phyloP scores from a whole-genome alignment of 345 rosid genomes.

The Hirschfeldia incana region DNA sequence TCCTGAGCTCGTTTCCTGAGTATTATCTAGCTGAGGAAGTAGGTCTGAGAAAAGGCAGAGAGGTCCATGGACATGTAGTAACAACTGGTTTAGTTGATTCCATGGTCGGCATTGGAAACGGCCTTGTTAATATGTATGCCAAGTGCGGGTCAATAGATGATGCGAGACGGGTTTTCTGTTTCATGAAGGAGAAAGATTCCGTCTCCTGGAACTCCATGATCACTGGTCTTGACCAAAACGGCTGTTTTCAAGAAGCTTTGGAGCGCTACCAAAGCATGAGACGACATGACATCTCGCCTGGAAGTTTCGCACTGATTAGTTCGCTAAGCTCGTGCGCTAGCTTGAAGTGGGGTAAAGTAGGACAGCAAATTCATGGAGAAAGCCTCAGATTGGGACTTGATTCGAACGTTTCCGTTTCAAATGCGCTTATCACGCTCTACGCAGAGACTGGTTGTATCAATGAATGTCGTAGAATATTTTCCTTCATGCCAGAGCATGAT shows the following conservation, averaged over 20 bases:
- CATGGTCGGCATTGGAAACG: conserved; percentile 69
- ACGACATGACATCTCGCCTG: conserved; percentile 53
- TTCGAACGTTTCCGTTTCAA: conserved; percentile 81
- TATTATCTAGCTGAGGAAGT: conserved; percentile 53
- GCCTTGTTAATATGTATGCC: conserved; percentile 86
- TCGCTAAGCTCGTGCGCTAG: conserved; percentile 86
- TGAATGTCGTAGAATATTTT: conserved; percentile 59
- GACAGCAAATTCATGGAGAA: conserved; percentile 71
- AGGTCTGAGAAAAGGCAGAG: conserved; percentile 75
- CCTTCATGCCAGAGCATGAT: conserved; percentile 67
- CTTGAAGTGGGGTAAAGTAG: conserved; percentile 59
- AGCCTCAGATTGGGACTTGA: conserved; percentile 72
- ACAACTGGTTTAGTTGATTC: conserved; percentile 53
- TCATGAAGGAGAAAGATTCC: conserved; percentile 65
- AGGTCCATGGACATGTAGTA: conserved; percentile 72
- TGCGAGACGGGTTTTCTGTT: conserved; percentile 58
- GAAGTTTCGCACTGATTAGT: conserved; percentile 71
- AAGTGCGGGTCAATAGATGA: conserved; percentile 64
- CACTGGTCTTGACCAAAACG: conserved; percentile 84
- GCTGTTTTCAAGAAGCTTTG: conserved; percentile 61
- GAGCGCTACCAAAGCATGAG: conserved; percentile 58
- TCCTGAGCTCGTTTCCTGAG: conserved; percentile 76
- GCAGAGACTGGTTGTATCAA: conserved; percentile 56
- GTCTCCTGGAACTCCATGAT: conserved; percentile 94
- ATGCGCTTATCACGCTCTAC: conserved; percentile 75